Base-by-base conservation (phyloP, 805 yeast genomes). In the Ogataea wickerhamii region DNA sequence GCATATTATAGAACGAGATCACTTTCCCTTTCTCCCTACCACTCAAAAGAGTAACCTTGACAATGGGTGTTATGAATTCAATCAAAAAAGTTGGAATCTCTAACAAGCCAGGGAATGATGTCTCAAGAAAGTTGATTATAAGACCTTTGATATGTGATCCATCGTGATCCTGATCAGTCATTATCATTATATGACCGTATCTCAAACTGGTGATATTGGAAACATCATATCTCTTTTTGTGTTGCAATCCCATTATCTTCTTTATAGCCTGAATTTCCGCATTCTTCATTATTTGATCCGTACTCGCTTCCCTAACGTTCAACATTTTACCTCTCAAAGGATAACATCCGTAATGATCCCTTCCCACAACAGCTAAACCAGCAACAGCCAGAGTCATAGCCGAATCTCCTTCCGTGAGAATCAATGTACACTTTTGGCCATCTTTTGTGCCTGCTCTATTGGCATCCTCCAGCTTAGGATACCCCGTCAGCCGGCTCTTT, bases 161-260 rank as follows among this genome's bases (percentile, higher is more conserved):
- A 73, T 93, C 98, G 52, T 89, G 95, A 87, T 93, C 98, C 66
- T 93, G 98, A 83, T 93, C 98, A 5, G 98, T 88, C 98, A 93
- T 93, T 58, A 93, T 88, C 98, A 93, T 93, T 36, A 93, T 75
- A 60, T 88, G 96, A 25, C 98, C 98, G 57, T 93, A 93, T 60
- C 98, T 78, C 45, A 93, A 68, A 4, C 82, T 79, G 40, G 76
- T 75, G 12, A 84, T 70, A 47, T 80, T 82, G 16, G 79, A 80
- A 1, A 60, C 41, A 14, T 60, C 66, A 58, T 93, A 93, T 29
- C 70, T 71, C 64, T 87, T 91, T 53, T 84, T 87, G 64, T 93
- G 98, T 61, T 89, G 96, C 39, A 93, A 69, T 16, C 98, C 98
- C 69, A 93, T 84, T 52, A 93, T 93, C 58, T 91, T 88, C 58